A percentile compares a stretch with the other conserved stretches of the same genome.
phyloP scores from a whole-genome alignment of 306 rosid genomes.

The Corylus heterophylla region DNA sequence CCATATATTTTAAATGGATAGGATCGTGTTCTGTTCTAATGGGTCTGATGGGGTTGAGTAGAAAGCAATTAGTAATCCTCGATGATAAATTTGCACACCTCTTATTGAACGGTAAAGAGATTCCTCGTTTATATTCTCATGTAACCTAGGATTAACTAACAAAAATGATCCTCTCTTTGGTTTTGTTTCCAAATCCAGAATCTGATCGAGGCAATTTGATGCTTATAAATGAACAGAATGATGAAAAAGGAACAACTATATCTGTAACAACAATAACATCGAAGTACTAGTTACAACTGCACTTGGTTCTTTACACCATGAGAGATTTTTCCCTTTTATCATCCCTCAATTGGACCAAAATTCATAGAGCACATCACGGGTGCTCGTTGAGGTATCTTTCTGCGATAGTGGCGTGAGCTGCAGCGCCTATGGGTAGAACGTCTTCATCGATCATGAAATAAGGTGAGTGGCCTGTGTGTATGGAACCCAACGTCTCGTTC shows the following conservation, averaged over 20 bases:
- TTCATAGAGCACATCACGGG: slow-evolving; percentile 13
- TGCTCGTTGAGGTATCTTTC: slow-evolving; percentile 83
- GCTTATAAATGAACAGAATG: not conserved
- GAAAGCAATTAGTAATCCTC: not conserved
- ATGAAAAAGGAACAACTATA: not conserved
- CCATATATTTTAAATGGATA: too few species aligned
- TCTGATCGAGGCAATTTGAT: not conserved
- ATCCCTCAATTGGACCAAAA: not conserved
- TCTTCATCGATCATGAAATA: slow-evolving; percentile 90
- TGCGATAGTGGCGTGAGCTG: slow-evolving; percentile 78
- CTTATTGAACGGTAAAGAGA: too few species aligned
- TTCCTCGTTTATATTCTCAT: not conserved
- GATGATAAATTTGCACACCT: not conserved
- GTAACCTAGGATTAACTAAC: not conserved
- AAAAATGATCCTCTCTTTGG: not conserved
- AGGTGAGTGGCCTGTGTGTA: slow-evolving; percentile 91
- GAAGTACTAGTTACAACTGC: not conserved
- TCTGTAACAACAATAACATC: not conserved
- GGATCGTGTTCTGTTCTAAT: not conserved
- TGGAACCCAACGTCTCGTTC: slow-evolving; percentile 84
- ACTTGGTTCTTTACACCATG: not conserved
- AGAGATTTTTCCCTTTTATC: not conserved
- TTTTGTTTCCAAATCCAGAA: not conserved
- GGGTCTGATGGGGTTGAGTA: too few species aligned
- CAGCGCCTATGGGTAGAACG: slow-evolving; percentile 75